Evolutionary conservation across 352 stramenopile species (phyloP), one percentile per base, ranked within the genome.

Genomic region (Phytophthora tentaculata): DNA sequence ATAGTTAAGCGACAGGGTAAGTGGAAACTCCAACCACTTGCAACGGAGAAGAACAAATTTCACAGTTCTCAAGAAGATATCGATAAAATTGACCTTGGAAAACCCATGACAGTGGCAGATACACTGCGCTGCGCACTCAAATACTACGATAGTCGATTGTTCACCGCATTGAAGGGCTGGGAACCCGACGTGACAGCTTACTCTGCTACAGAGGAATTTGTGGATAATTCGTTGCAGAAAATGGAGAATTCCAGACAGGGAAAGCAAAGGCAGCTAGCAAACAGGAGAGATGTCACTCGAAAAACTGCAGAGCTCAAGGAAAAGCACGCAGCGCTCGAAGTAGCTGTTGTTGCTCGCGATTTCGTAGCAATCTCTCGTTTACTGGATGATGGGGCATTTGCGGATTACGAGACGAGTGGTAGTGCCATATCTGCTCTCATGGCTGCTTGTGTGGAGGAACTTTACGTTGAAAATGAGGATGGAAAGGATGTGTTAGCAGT

Each of bases 371-470:
- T 81, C 5, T 68, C 72, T 0, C n/a, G 37, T 6, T 43, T 90
- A 17, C 63, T 92, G n/a, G 82, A 91, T 48, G 64, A 74, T 7
- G 82, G 85, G 6, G 84, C 84, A 3, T 90, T 85, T 32, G 77
- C 82, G 7, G 86, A 95, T 60, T 86, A 89, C 24, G 85, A 89
- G 50, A 92, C 86, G 1, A 63, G 37, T 19, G 13, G 35, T 8
- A 71, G 62, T 5, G 84, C 67, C 2, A 23, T 83, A 22, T 84
- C 84, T 5, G 69, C 71, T 2, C 65, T 92, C 4, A 84, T 85
- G 73, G 79, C 71, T 1, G 79, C 83, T 19, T 91, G 83, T 37
- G 61, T 83, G 2, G 72, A 91, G 14, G 86, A 95, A 44, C 10
- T 69, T 6, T 91, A 89, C 35, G 65, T 92, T 5, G 41, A 66